Base-by-base conservation (phyloP, 371 early-diverging fungal species). In the Apophysomyces variabilis region DNA sequence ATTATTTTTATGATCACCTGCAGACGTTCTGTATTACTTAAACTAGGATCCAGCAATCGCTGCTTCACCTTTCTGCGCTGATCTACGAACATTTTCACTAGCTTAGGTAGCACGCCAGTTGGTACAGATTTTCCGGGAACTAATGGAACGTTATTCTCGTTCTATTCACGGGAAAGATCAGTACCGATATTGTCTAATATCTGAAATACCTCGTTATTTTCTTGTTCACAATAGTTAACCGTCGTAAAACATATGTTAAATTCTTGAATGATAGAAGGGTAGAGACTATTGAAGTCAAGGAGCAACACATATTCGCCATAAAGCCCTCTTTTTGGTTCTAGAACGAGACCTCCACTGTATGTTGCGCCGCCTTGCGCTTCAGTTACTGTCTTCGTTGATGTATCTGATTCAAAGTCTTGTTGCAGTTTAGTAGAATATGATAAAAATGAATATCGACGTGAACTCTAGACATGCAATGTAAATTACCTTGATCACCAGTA, bases 201-300 rank as follows among this genome's bases (percentile, higher is more conserved):
- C 37, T 59, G 58, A 68, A 60, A 61, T 60, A 37, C 11, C 18
- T 57, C 44, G n/a, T 21, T 18, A 45, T 12, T 11, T 11, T 16
- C 54, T 7, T 50, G 8, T 50, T 58, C 11, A 12, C 66, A 60
- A 21, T 50, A 50, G 69, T 69, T 37, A 90, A 97, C 92, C 0
- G 99, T 99, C 3, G 99, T 98, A 75, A 99, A 99, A 79, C 99
- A 99, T 54, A 99, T 95, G 79, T 99, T 99, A 81, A 87, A 99
- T 78, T 99, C 99, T 72, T 97, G 99, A 68, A 99, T 99, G 64
- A 99, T 99, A 9, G 99, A 96, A 56, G 99, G 99, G 71, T 99
- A 99, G 81, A 99, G 87, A 76, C 95, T 94, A 87, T 99, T 99
- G 85, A 99, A 99, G 84, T 99, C 99, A 32, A 99, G 77, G 35